Base-by-base conservation (phyloP, 2,329 filamentous ascomycete species). In the Neobulgaria alba region DNA sequence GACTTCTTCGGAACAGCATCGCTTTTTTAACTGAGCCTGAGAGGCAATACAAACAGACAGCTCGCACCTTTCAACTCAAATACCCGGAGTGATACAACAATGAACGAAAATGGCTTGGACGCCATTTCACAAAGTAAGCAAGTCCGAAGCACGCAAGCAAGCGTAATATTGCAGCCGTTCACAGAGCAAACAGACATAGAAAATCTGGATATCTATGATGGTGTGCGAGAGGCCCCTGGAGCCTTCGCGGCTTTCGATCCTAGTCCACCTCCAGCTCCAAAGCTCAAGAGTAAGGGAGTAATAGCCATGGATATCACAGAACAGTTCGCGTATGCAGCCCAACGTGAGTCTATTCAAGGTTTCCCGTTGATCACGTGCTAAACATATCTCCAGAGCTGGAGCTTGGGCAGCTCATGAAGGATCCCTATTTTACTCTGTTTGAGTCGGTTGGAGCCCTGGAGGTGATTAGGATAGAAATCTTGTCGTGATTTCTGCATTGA, bases 381-480 rank as follows among this genome's bases (percentile, higher is more conserved):
- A 57, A 36, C 26, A 2, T 17, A 15, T 14, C 35, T 33, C 32
- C 47, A 94, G 88, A 77, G 47, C 68, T 96, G 42, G 65, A 74
- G 34, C 78, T 84, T 5, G 92, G 92, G 21, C 79, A 93, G 53
- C 73, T 98, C 3, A 73, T 96, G 49, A 95, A 95, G 66, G 89
- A 96, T 86, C 85, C 84, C 33, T 79, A 78, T 59, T 96, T 98
- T 57, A 94, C 88, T 1, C 72, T 98, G 3, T 95, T 95, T 53
- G 92, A 96, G 65, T 83, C 89, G 36, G 92, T 98, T 52, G 85
- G 86, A 47, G 85, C 85, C 52, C 71, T 92, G 16, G 85, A 92
- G 74, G 79, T 75, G 60, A 41, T 64, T 47, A 32, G 10, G 10
- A 5, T 29, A 17, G 38, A 54, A 96, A 88, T 93, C 29, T 17